phyloP scores from a whole-genome alignment of 202 grass and related monocot species.

The Digitaria exilis region DNA sequence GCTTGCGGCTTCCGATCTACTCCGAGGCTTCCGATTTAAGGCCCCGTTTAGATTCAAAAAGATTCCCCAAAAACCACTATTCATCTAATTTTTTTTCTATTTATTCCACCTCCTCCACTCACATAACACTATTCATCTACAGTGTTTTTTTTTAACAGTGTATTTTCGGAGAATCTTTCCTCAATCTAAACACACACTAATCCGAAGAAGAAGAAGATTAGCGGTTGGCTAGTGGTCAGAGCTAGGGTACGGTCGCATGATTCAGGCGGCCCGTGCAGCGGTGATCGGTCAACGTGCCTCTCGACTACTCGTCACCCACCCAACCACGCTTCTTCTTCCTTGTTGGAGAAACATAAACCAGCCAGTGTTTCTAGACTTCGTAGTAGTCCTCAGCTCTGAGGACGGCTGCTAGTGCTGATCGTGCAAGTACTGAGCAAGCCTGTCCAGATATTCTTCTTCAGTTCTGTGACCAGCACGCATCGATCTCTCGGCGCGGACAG shows the following conservation, averaged over 20 bases:
- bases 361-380: not conserved
- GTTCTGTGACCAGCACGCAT: not conserved
- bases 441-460: not conserved
- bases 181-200: too few species aligned
- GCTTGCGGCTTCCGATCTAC: too few species aligned
- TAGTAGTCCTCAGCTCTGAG: too few species aligned
- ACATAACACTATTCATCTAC: too few species aligned
- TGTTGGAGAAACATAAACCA: not conserved
- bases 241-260: not conserved
- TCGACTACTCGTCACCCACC: not conserved
- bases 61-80: too few species aligned
- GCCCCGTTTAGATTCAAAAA: too few species aligned
- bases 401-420: not conserved
- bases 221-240: not conserved
- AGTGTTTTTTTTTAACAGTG: too few species aligned
- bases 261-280: not conserved
- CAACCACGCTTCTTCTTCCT: not conserved
- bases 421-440: not conserved
- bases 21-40: too few species aligned
- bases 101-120: too few species aligned
- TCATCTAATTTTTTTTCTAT: too few species aligned
- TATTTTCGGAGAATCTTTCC: too few species aligned
- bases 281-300: not conserved
- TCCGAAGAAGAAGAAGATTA: not conserved
- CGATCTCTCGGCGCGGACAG: not conserved